Base-by-base conservation (phyloP, 805 yeast species). In the Wickerhamomyces mucosus region DNA sequence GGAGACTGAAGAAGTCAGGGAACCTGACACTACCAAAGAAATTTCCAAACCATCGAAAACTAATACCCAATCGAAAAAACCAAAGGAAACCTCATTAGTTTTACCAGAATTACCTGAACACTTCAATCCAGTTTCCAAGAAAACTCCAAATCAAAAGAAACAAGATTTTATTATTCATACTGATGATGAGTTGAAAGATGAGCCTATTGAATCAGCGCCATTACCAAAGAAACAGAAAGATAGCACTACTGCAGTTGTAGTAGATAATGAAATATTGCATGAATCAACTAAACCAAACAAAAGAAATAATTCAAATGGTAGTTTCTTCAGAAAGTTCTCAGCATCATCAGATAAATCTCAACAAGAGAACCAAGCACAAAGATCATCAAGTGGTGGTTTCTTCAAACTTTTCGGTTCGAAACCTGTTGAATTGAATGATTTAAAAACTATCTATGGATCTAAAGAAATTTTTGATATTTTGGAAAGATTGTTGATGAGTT, bases 381-480 rank as follows among this genome's bases (percentile, higher is more conserved):
- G 45, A 46, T 23, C 39, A 34, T 25, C 23, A 37, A 1, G 29
- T 45, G 24, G 24, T 7, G 24, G 24, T 7, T 39, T 61, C 36
- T 55, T 59, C 41, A 48, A 59, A 27, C 52, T 58, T 32, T 52
- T 61, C 28, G 38, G 42, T 16, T 34, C 45, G 18, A 43, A 31
- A 13, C 37, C 47, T 33, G 7, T 27, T 22, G 34, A 37, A 22
- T 40, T 37, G 13, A 48, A 50, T 26, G 37, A 59, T 4, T 37
- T 52, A 24, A 51, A 59, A 13, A 50, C 50, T 7, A 55, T 60
- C 7, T 45, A 53, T 27, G 53, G 42, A 22, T 50, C 58, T 36
- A 67, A 59, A 18, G 84, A 79, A 48, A 65, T 79, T 65, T 67
- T 70, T 38, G 71, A 72, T 27, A 84, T 85, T 3, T 56, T 80